Conservation (phyloP, 257 asterid species). For the Echites panduratus region DNA sequence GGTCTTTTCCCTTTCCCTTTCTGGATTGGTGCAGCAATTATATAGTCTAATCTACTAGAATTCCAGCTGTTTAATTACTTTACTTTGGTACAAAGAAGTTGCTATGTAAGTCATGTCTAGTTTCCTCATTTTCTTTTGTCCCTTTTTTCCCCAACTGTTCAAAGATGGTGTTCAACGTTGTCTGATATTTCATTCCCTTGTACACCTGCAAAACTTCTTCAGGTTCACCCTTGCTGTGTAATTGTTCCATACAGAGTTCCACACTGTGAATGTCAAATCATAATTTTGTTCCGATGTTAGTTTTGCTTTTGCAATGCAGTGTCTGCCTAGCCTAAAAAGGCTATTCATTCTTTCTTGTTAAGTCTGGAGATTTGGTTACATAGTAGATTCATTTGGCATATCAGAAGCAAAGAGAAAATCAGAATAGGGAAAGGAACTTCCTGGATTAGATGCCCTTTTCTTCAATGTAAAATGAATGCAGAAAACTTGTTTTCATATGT, state of each 20-base stretch:
- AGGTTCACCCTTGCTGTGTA: conserved; percentile 10
- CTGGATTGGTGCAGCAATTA: background rate
- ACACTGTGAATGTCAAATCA: conserved; percentile 12
- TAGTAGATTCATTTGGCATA: no score
- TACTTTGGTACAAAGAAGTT: conserved; percentile 12
- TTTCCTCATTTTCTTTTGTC: background rate
- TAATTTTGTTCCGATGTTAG: background rate
- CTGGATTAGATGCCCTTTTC: no score
- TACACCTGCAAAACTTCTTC: background rate
- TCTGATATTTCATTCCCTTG: background rate
- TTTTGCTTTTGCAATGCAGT: no score
- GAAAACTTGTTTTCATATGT: no score
- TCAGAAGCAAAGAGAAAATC: no score
- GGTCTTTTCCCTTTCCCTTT: background rate
- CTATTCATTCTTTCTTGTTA: no score
- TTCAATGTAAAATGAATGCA: no score
- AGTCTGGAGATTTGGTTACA: no score
- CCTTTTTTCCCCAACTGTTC: background rate
- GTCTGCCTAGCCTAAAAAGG: background rate
- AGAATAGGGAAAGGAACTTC: no score
- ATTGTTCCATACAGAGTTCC: background rate
- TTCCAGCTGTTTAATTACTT: background rate
- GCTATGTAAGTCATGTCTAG: conserved; percentile 1
- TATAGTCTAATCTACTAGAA: conserved; percentile 1
- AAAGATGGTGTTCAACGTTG: background rate